Percentiles rank a stretch among this genome's conserved stretches.
Conservation (phyloP, 2,329 filamentous ascomycete species). For the Aspergillus terreus region DNA sequence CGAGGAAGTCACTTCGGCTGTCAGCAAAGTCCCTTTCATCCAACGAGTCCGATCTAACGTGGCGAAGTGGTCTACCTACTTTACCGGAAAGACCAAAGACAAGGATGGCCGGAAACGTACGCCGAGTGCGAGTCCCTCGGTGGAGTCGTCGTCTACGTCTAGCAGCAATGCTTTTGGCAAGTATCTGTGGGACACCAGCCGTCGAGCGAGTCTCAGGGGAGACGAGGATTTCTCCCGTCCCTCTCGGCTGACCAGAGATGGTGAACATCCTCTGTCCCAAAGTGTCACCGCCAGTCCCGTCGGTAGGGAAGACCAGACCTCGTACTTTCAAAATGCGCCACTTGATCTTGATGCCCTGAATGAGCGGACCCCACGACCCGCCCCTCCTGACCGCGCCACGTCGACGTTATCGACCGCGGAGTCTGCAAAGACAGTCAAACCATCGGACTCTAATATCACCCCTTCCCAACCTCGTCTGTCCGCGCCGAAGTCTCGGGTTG, state of each 20-base stretch:
- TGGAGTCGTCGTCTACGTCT: slow-evolving; percentile 52
- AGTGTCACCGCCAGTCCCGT: slow-evolving; percentile 70
- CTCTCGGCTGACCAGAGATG: slow-evolving; percentile 48
- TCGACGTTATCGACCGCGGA: slow-evolving; percentile 46
- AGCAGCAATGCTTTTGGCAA: slow-evolving; percentile 55
- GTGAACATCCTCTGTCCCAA: slow-evolving; percentile 71
- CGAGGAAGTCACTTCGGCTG: slow-evolving; percentile 82
- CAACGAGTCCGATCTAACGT: slow-evolving; percentile 79
- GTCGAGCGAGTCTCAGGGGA: slow-evolving; percentile 53
- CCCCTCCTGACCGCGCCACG: slow-evolving; percentile 35
- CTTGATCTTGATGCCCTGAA: slow-evolving; percentile 18
- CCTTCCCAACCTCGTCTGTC: slow-evolving; percentile 20
- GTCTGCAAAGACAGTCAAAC: slow-evolving; percentile 44
- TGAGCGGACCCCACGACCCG: slow-evolving; percentile 32
- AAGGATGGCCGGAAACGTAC: slow-evolving; percentile 48
- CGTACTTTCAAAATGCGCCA: slow-evolving; percentile 32
- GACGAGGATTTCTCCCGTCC: slow-evolving; percentile 55
- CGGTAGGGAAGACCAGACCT: slow-evolving; percentile 26
- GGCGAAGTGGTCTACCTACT: slow-evolving; percentile 61
- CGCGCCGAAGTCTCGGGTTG: slow-evolving; percentile 26
- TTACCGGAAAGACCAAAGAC: slow-evolving; percentile 40
- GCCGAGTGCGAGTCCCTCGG: slow-evolving; percentile 52
- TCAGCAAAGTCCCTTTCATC: slow-evolving; percentile 82
- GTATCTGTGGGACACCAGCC: slow-evolving; percentile 42
- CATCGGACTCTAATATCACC: slow-evolving; percentile 25